These are phyloP conservation scores for Chaetothyriales sp. DNA, from an alignment of 2,329 filamentous ascomycete genomes.

Conservation along the genomic window DNA sequence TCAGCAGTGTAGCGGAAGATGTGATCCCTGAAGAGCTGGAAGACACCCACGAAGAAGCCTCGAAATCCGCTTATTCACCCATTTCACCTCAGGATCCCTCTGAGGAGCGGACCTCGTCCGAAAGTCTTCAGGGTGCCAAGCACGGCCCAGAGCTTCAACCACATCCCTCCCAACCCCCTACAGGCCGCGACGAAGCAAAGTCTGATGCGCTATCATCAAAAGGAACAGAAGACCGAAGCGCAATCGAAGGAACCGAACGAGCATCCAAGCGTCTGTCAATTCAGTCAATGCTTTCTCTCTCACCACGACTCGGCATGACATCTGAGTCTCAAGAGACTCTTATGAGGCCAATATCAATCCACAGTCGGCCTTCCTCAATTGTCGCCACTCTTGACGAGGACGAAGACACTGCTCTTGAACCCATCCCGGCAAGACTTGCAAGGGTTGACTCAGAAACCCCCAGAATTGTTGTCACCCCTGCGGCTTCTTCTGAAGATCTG, in stretches of 20 bases:
- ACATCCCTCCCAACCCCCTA: not conserved
- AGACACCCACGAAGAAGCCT: constrained; percentile 22
- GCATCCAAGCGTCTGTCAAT: constrained; percentile 8
- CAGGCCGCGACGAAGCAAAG: not conserved
- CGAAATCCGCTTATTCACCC: constrained; percentile 29
- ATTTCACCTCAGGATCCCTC: not conserved
- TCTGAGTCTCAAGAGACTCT: constrained; percentile 15
- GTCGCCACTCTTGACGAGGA: constrained; percentile 17
- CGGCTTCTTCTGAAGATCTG: not conserved
- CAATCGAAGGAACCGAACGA: not conserved
- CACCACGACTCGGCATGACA: constrained; percentile 6
- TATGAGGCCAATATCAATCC: constrained; percentile 5
- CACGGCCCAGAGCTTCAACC: not conserved
- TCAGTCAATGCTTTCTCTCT: constrained; percentile 7
- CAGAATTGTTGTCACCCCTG: constrained; percentile 13
- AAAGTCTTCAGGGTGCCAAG: not conserved
- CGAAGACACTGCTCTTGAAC: not conserved
- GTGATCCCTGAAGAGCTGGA: constrained; percentile 16
- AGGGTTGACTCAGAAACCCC: constrained; percentile 4
- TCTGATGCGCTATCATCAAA: constrained; percentile 1
- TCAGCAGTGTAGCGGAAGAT: constrained; percentile 13
- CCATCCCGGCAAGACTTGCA: not conserved
- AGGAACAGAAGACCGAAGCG: not conserved
- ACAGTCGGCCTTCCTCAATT: constrained; percentile 16
- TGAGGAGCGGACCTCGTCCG: not conserved